Evolutionary conservation across 345 rosid genomes (phyloP).

Genomic region (Camelina laxa): DNA sequence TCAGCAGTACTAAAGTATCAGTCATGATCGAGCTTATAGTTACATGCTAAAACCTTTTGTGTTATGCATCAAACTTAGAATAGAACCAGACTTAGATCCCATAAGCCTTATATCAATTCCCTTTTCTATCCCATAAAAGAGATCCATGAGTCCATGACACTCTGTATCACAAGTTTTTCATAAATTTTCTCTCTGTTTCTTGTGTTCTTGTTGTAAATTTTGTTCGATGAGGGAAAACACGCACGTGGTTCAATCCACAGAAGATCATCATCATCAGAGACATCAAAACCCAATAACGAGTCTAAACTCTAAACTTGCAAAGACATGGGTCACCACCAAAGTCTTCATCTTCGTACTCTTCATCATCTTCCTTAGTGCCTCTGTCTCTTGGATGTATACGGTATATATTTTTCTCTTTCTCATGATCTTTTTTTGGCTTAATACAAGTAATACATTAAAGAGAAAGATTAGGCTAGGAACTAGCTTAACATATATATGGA

Average conservation of each 20-base stretch:
- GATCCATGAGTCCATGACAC: not conserved
- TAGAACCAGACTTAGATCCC: not conserved
- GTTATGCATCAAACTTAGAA: slow-evolving; percentile 15
- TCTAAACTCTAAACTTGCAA: slow-evolving; percentile 37
- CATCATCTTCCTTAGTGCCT: slow-evolving; percentile 44
- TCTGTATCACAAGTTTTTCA: slow-evolving; percentile 20
- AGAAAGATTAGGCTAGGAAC: no score
- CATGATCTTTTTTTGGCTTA: not conserved
- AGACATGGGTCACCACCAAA: slow-evolving; percentile 45
- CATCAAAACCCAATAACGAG: slow-evolving; percentile 17
- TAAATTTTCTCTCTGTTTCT: slow-evolving; percentile 11
- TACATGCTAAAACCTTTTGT: not conserved
- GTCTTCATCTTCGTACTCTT: slow-evolving; percentile 39
- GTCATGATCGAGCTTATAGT: not conserved
- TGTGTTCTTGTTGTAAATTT: slow-evolving; percentile 10
- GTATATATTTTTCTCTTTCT: slow-evolving; percentile 40
- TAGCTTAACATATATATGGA: no score
- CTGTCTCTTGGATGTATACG: slow-evolving; percentile 42
- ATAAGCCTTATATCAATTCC: not conserved
- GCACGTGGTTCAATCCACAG: slow-evolving; percentile 32
- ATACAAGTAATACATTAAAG: not conserved
- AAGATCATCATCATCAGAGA: slow-evolving; percentile 26
- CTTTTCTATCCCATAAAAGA: not conserved
- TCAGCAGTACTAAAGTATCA: not conserved
- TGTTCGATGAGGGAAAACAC: slow-evolving; percentile 28